Conservation (phyloP, 2,329 filamentous ascomycete genomes). For the Daldinia eschscholtzii region DNA sequence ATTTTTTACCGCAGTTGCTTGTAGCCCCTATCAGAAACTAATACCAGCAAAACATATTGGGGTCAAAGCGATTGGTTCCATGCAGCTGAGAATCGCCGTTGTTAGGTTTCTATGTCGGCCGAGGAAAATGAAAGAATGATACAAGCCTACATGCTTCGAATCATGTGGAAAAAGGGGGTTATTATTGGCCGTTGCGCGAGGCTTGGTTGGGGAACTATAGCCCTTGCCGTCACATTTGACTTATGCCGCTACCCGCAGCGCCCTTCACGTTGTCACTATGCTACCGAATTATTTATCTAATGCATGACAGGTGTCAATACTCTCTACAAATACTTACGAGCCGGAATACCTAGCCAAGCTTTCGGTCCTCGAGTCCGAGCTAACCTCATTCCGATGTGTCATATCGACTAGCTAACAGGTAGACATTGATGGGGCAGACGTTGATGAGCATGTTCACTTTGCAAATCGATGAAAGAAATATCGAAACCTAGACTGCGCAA, state of each 20-base stretch:
- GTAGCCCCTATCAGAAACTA: background rate
- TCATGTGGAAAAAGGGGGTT: background rate
- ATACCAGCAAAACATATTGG: background rate
- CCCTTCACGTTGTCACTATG: background rate
- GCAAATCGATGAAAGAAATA: background rate
- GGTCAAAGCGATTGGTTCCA: conserved; percentile 9
- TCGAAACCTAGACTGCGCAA: background rate
- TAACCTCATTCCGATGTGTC: background rate
- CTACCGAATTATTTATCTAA: background rate
- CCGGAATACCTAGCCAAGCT: background rate
- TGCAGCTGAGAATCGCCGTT: background rate
- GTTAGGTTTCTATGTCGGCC: background rate
- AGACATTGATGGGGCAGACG: background rate
- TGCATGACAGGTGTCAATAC: conserved; percentile 1
- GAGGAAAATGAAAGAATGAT: background rate
- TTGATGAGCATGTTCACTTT: background rate
- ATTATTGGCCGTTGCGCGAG: background rate
- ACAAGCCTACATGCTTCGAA: background rate
- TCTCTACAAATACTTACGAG: background rate
- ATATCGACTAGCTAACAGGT: background rate
- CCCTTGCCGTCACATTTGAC: conserved; percentile 6
- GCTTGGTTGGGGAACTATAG: conserved; percentile 4
- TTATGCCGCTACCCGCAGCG: background rate
- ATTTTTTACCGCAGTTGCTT: background rate
- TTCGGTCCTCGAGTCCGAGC: background rate